Evolutionary conservation across 2,329 filamentous ascomycete species (phyloP).

Genomic region (Microcera coccophila): DNA sequence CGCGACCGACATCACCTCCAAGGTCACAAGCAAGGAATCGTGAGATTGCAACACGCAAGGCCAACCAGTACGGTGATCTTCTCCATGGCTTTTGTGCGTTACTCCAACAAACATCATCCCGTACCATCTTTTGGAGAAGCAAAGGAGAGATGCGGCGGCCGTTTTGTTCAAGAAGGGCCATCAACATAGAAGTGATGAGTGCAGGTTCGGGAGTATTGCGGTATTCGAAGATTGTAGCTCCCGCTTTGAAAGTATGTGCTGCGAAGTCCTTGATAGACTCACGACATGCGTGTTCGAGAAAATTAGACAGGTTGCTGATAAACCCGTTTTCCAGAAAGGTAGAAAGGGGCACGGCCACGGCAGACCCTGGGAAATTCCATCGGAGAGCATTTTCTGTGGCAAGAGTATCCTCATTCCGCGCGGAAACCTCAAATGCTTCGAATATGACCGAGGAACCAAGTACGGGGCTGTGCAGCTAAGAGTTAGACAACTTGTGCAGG

Average conservation of each 20-base stretch:
- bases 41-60: constrained; percentile 56
- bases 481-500: not conserved
- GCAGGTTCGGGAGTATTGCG: constrained; percentile 57
- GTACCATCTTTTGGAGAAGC: constrained; percentile 51
- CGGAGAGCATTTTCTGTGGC: constrained; percentile 47
- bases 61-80: constrained; percentile 59
- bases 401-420: constrained; percentile 50
- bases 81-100: constrained; percentile 57
- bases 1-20: constrained; percentile 24
- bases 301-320: constrained; percentile 39
- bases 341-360: constrained; percentile 42
- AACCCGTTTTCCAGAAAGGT: constrained; percentile 25
- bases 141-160: constrained; percentile 40
- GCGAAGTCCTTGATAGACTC: constrained; percentile 54
- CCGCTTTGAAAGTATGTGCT: constrained; percentile 51
- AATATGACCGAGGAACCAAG: constrained; percentile 32
- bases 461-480: constrained; percentile 16
- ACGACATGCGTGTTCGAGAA: constrained; percentile 53
- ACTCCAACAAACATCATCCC: constrained; percentile 57
- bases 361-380: constrained; percentile 58
- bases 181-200: constrained; percentile 57
- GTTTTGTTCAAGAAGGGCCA: constrained; percentile 56
- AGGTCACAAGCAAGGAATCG: constrained; percentile 44
- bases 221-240: constrained; percentile 45
- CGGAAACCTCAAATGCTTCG: constrained; percentile 59